Evolutionary conservation across 2,329 filamentous ascomycete species (phyloP).

Genomic region (Colletotrichum sp.): DNA sequence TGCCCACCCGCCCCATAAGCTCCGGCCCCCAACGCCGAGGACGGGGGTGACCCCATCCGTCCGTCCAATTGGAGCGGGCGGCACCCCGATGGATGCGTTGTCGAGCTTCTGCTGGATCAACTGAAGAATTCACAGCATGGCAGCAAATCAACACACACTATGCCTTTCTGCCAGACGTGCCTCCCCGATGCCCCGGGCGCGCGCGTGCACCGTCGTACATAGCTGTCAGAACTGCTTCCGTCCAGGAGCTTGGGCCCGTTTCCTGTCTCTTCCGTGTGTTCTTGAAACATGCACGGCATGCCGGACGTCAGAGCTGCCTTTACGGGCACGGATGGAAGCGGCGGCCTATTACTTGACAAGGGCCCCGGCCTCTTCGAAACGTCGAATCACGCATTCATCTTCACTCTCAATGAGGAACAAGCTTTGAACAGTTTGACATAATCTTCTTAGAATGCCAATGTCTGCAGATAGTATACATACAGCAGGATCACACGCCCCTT

Average conservation of each 20-base stretch:
- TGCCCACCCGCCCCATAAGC: background rate
- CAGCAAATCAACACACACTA: background rate
- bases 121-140: background rate
- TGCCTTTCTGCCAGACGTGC: background rate
- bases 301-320: background rate
- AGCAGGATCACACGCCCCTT: constrained; percentile 18
- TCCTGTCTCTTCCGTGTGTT: background rate
- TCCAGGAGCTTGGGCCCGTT: background rate
- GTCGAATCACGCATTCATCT: background rate
- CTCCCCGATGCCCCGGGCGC: background rate
- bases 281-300: background rate
- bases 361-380: background rate
- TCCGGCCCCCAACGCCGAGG: background rate
- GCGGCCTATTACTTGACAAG: background rate
- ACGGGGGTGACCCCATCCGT: background rate
- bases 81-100: background rate
- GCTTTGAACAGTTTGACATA: background rate
- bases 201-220: background rate
- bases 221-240: background rate
- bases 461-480: constrained; percentile 22
- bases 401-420: background rate
- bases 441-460: background rate
- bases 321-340: background rate
- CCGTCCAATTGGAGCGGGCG: background rate
- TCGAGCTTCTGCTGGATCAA: background rate